Base-by-base conservation (phyloP, 2,329 filamentous ascomycete species). In the Sclerotinia trifoliorum region DNA sequence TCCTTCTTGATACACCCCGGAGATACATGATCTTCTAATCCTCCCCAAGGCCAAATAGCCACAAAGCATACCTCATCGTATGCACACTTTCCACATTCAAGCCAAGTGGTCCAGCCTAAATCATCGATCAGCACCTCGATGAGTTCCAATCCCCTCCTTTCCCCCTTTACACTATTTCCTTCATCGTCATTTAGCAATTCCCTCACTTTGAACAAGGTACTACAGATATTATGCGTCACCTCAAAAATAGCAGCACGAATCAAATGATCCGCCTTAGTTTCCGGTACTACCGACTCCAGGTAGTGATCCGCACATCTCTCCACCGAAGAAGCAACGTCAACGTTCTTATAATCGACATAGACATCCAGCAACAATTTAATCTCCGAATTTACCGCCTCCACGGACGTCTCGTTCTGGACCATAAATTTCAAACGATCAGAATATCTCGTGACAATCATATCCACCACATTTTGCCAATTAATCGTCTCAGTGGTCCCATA, bases 371-470 rank as follows among this genome's bases (percentile, higher is more conserved):
- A 75, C 21, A 74, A 72, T 61, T 80, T 78, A 1, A 84, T 72
- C 39, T 77, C 74, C 0, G 75, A 76, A 72, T 86, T 78, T 6
- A 80, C 74, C 3, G 72, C 72, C 42, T 57, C 44, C 17, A 68
- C 56, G 3, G 66, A 64, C 17, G 69, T 63, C 0, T 55, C 19
- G 21, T 67, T 44, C 19, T 58, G 54, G 2, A 69, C 68, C 55
- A 77, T 55, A 55, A 70, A 74, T 39, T 74, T 66, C 39, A 93
- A 78, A 32, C 86, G 81, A 44, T 84, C 79, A 5, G 83, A 83
- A 73, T 90, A 92, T 1, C 90, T 83, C 5, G 81, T 76, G 5
- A 91, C 81, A 5, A 93, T 80, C 81, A 90, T 83, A 73, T 94
- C 91, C 0, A 84, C 82, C 1, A 90, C 80, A 0, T 79, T 82